Conservation (phyloP, 495 filamentous ascomycete genomes). For the Talaromyces adpressus region DNA sequence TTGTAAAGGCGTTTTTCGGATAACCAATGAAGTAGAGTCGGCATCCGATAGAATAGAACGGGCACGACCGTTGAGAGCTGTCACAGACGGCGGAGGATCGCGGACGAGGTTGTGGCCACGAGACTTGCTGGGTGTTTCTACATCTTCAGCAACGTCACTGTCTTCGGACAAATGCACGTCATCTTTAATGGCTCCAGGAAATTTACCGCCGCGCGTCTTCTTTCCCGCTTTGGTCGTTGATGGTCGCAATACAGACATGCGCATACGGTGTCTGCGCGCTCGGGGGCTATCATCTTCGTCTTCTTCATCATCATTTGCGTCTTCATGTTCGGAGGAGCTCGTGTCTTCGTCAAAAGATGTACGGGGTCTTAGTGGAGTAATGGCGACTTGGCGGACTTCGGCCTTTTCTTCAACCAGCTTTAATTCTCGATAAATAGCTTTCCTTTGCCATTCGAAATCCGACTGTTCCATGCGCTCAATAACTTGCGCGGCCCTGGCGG, state of each 20-base stretch:
- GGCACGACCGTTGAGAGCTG: constrained; percentile 12
- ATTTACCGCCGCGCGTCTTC: constrained; percentile 33
- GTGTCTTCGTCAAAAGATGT: constrained; percentile 16
- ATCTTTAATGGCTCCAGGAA: constrained; percentile 14
- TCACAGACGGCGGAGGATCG: constrained; percentile 30
- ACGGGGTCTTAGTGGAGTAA: constrained; percentile 30
- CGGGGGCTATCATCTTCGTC: constrained; percentile 13
- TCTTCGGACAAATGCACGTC: constrained; percentile 21
- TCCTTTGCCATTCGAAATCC: constrained; percentile 35
- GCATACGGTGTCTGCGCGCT: constrained; percentile 22
- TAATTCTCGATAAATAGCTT: constrained; percentile 39
- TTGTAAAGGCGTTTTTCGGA: constrained; percentile 30
- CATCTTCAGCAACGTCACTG: constrained; percentile 35
- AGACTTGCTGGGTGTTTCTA: constrained; percentile 40
- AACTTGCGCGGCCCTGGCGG: constrained; percentile 24
- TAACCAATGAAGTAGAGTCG: constrained; percentile 18
- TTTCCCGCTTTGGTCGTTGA: constrained; percentile 38
- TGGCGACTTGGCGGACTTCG: constrained; percentile 14
- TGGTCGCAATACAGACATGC: constrained; percentile 48
- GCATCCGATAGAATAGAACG: constrained; percentile 29
- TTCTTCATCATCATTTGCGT: background rate
- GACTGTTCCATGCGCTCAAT: constrained; percentile 30
- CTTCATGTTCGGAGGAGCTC: constrained; percentile 19
- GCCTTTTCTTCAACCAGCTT: constrained; percentile 22
- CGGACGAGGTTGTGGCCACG: constrained; percentile 34